These are phyloP conservation scores for Celoporthe dispersa DNA, from an alignment of 2,329 filamentous ascomycete genomes.

Conservation along the genomic window DNA sequence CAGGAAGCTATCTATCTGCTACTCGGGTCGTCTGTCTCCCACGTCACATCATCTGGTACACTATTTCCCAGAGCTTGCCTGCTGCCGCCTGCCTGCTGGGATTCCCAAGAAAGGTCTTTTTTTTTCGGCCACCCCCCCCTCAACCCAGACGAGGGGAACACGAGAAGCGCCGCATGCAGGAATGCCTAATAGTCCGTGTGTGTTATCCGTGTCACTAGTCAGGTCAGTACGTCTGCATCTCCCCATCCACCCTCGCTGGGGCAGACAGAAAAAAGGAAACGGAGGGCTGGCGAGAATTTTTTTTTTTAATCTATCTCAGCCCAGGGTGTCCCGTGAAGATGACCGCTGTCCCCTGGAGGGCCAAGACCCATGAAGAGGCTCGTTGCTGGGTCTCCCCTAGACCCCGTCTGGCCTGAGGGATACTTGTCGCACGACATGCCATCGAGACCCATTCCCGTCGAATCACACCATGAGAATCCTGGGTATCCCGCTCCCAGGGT, in stretches of 20 bases:
- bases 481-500: background rate
- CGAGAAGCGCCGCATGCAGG: background rate
- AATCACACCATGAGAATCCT: background rate
- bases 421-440: background rate
- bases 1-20: slow-evolving; percentile 3
- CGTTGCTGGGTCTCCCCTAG: no score
- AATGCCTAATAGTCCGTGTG: background rate
- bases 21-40: background rate
- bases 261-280: background rate
- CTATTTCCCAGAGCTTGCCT: background rate
- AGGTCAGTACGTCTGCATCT: background rate
- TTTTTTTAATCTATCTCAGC: background rate
- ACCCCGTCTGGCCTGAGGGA: background rate
- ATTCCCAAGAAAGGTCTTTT: background rate
- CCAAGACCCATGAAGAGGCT: background rate
- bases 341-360: no score
- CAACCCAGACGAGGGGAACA: background rate
- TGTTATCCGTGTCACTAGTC: background rate
- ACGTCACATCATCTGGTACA: background rate
- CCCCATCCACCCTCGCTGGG: no score
- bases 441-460: background rate
- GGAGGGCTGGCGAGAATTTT: background rate
- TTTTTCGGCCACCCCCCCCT: background rate
- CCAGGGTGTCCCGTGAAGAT: background rate
- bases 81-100: background rate